Evolutionary conservation across 2,329 filamentous ascomycete genomes (phyloP).

Genomic region (Aspergillus brunneoviolaceus): DNA sequence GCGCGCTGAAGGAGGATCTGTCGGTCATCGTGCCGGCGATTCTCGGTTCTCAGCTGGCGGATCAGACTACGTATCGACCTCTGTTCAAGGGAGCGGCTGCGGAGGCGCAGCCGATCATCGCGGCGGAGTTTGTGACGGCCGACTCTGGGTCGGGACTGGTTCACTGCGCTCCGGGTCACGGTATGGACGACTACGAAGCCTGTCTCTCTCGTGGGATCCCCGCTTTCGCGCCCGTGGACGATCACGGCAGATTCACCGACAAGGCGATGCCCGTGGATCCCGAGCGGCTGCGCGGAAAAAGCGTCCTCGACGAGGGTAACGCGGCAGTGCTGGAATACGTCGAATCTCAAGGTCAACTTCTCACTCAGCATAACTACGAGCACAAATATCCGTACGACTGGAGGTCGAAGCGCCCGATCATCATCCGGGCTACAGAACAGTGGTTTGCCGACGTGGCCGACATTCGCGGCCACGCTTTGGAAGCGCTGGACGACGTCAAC

Average conservation of each 20-base stretch:
- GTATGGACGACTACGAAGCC: constrained; percentile 91
- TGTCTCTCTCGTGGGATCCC: constrained; percentile 70
- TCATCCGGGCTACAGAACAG: constrained; percentile 88
- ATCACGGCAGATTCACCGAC: constrained; percentile 75
- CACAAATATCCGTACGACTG: constrained; percentile 99
- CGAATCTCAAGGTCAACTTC: constrained; percentile 57
- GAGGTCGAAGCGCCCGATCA: constrained; percentile 89
- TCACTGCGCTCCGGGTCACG: constrained; percentile 89
- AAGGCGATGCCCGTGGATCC: constrained; percentile 74
- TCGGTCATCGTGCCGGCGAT: constrained; percentile 58
- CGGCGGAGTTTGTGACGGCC: constrained; percentile 84
- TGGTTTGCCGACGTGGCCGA: constrained; percentile 93
- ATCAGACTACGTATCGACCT: constrained; percentile 66
- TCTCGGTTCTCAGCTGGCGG: constrained; percentile 63
- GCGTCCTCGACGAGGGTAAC: constrained; percentile 70
- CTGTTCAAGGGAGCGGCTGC: constrained; percentile 62
- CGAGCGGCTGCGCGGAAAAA: constrained; percentile 64
- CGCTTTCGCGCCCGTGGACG: constrained; percentile 79
- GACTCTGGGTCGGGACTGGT: constrained; percentile 94
- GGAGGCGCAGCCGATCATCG: constrained; percentile 66
- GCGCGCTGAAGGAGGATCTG: constrained; percentile 52
- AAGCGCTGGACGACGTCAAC: constrained; percentile 66
- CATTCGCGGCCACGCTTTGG: constrained; percentile 73
- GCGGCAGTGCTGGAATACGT: constrained; percentile 69
- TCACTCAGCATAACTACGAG: constrained; percentile 68